phyloP scores from a whole-genome alignment of 345 rosid species.

The Iberis pinnata region DNA sequence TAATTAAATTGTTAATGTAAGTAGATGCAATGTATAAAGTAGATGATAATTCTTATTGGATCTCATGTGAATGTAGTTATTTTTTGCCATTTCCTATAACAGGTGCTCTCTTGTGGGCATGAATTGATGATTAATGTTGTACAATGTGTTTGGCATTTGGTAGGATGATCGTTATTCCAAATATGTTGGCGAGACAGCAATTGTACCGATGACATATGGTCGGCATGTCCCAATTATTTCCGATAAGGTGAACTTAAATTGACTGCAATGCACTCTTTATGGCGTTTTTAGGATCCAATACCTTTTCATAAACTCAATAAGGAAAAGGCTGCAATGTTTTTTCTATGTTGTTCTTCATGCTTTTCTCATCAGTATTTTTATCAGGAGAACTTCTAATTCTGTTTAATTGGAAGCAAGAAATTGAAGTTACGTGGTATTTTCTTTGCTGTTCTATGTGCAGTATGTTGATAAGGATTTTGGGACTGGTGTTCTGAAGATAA shows the following conservation, averaged over 20 bases:
- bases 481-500: slow-evolving; percentile 96
- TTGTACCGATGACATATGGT: slow-evolving; percentile 98
- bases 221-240: slow-evolving; percentile 89
- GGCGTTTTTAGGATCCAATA: not conserved
- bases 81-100: not conserved
- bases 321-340: slow-evolving; percentile 13
- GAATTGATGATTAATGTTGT: slow-evolving; percentile 13
- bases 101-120: not conserved
- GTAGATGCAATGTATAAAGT: no score
- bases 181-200: slow-evolving; percentile 79
- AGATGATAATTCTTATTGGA: not conserved
- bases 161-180: slow-evolving; percentile 89
- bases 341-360: not conserved
- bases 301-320: slow-evolving; percentile 5
- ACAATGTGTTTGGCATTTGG: slow-evolving; percentile 17
- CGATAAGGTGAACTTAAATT: slow-evolving; percentile 55
- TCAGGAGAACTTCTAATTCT: slow-evolving; percentile 7
- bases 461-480: slow-evolving; percentile 97
- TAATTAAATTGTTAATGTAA: not conserved
- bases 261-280: slow-evolving; percentile 14
- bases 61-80: not conserved
- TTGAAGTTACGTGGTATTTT: slow-evolving; percentile 9
- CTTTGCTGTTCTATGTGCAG: slow-evolving; percentile 33
- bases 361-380: not conserved
- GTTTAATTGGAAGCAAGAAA: slow-evolving; percentile 15